Conservation (phyloP, 768 basidiomycete genomes). For the Russula sp. region DNA sequence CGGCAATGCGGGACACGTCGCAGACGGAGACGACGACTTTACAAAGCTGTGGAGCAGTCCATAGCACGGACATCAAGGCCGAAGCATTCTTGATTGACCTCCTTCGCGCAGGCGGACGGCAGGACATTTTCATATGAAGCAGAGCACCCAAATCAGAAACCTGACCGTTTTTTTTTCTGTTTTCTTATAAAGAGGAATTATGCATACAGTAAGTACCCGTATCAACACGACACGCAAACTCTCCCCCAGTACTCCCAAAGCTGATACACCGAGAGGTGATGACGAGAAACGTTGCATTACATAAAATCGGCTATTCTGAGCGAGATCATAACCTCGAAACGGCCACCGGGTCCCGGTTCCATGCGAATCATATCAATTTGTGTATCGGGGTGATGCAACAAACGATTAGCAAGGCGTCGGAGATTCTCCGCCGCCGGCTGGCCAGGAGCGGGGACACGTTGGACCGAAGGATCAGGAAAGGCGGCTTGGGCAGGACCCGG, state of each 20-base stretch:
- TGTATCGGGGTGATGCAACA: not conserved
- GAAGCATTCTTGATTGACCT: not conserved
- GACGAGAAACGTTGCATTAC: not conserved
- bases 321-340: not conserved
- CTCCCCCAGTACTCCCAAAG: too few species aligned
- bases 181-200: too few species aligned
- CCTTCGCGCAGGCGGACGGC: slow-evolving; percentile 4
- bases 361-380: not conserved
- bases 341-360: not conserved
- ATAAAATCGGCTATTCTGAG: not conserved
- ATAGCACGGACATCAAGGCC: not conserved
- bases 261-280: not conserved
- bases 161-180: too few species aligned
- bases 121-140: slow-evolving; percentile 12
- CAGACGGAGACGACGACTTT: slow-evolving; percentile 1
- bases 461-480: not conserved
- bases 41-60: slow-evolving; percentile 1
- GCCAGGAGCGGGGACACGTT: not conserved
- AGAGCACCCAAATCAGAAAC: not conserved
- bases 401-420: not conserved
- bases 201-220: too few species aligned
- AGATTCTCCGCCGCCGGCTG: not conserved
- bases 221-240: too few species aligned
- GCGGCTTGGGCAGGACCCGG: not conserved
- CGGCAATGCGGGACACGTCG: not conserved